Conservation (phyloP, 2,329 filamentous ascomycete genomes). For the Endocalyx cinctus region DNA sequence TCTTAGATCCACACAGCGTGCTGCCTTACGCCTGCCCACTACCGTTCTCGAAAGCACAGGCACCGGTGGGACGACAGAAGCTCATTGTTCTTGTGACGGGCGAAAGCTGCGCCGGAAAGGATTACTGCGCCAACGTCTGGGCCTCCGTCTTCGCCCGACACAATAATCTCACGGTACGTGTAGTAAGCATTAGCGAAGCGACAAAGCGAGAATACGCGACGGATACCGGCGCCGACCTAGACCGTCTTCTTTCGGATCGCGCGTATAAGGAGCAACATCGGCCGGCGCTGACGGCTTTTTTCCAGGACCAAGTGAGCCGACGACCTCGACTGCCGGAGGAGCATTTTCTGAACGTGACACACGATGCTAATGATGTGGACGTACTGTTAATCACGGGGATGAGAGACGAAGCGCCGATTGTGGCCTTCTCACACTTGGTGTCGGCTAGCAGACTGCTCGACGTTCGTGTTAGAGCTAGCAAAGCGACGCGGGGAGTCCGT, state of each 20-base stretch:
- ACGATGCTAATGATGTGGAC: slow-evolving; percentile 36
- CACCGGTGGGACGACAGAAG: slow-evolving; percentile 29
- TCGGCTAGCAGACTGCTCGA: slow-evolving; percentile 50
- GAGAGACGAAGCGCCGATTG: slow-evolving; percentile 56
- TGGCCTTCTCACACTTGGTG: slow-evolving; percentile 49
- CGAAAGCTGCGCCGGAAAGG: slow-evolving; percentile 52
- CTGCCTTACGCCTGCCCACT: slow-evolving; percentile 52
- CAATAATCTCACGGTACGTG: slow-evolving; percentile 31
- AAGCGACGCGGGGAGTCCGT: slow-evolving; percentile 32
- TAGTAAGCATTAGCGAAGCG: slow-evolving; percentile 51
- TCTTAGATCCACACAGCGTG: slow-evolving; percentile 44
- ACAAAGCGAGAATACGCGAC: slow-evolving; percentile 55
- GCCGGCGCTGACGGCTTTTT: slow-evolving; percentile 46
- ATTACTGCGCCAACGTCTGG: slow-evolving; percentile 54
- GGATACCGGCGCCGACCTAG: slow-evolving; percentile 41
- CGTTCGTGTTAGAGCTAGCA: slow-evolving; percentile 40
- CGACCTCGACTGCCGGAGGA: slow-evolving; percentile 44
- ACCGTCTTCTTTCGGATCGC: slow-evolving; percentile 47
- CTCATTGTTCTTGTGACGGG: slow-evolving; percentile 57
- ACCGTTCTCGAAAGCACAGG: no score
- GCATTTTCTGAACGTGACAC: slow-evolving; percentile 45
- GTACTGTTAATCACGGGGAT: slow-evolving; percentile 60
- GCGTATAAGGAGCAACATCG: slow-evolving; percentile 60
- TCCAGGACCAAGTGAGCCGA: slow-evolving; percentile 36
- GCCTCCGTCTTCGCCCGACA: slow-evolving; percentile 32